These are phyloP conservation scores for Hebeloma cylindrosporum DNA, from an alignment of 768 basidiomycete genomes.

Conservation along the genomic window DNA sequence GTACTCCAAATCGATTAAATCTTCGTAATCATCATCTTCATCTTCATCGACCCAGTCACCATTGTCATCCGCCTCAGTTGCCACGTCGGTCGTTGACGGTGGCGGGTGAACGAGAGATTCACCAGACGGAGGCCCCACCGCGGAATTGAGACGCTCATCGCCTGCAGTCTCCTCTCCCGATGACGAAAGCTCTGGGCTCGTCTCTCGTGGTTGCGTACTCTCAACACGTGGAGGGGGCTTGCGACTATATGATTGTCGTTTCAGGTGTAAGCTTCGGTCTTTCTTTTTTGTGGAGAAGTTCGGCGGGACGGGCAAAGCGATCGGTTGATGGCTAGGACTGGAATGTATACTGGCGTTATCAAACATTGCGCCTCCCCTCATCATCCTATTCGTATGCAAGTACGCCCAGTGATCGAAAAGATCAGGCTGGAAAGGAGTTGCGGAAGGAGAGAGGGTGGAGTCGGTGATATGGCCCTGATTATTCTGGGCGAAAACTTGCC, in stretches of 20 bases:
- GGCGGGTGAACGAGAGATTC: slow-evolving; percentile 14
- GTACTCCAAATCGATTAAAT: slow-evolving; percentile 72
- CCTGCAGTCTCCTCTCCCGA: slow-evolving; percentile 81
- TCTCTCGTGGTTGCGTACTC: slow-evolving; percentile 81
- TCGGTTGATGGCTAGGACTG: slow-evolving; percentile 70
- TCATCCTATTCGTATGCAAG: slow-evolving; percentile 53
- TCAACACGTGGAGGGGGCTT: slow-evolving; percentile 78
- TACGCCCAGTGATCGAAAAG: slow-evolving; percentile 75
- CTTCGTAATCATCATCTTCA: slow-evolving; percentile 65
- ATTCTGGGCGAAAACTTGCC: slow-evolving; percentile 78
- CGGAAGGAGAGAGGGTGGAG: slow-evolving; percentile 74
- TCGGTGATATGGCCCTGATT: slow-evolving; percentile 60
- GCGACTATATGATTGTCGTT: slow-evolving; percentile 32
- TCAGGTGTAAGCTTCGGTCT: slow-evolving; percentile 18
- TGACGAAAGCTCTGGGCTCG: slow-evolving; percentile 73
- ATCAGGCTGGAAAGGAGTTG: slow-evolving; percentile 68
- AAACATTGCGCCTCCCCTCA: slow-evolving; percentile 36
- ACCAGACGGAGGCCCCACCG: no score
- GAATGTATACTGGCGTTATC: slow-evolving; percentile 65
- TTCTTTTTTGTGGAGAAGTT: slow-evolving; percentile 50
- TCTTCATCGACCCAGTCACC: slow-evolving; percentile 77
- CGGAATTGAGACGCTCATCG: slow-evolving; percentile 38
- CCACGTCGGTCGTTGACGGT: slow-evolving; percentile 17
- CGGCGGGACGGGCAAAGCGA: slow-evolving; percentile 52
- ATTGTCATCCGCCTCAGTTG: slow-evolving; percentile 38